Evolutionary conservation across 192 early-diverging fungal genomes (phyloP).

Genomic region (Gamsiella multidivaricata): DNA sequence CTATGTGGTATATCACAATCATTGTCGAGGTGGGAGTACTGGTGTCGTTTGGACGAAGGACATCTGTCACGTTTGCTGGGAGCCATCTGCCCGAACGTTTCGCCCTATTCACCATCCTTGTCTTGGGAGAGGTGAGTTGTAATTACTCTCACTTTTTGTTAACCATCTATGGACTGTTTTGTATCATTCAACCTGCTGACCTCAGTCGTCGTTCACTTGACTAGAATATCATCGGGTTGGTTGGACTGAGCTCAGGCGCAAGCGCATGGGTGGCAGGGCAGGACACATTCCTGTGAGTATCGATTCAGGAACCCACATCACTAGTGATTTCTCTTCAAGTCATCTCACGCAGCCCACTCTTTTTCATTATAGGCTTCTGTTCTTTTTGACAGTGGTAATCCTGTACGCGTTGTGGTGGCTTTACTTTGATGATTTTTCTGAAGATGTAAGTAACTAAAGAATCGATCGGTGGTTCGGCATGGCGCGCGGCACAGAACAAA

Average conservation of each 20-base stretch:
- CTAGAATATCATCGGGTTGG: conserved; percentile 40
- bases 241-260: conserved; percentile 30
- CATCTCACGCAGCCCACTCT: no score
- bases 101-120: conserved; percentile 59
- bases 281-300: conserved; percentile 21
- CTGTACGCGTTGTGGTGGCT: conserved; percentile 63
- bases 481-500: no score
- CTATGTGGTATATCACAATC: conserved; percentile 56
- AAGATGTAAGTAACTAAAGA: conserved; percentile 62
- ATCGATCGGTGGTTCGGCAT: no score
- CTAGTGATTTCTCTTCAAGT: no score
- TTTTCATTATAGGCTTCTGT: conserved; percentile 15
- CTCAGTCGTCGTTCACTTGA: neutral
- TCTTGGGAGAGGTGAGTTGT: conserved; percentile 51
- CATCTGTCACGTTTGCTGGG: conserved; percentile 59
- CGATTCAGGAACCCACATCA: no score
- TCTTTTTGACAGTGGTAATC: conserved; percentile 35
- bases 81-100: conserved; percentile 63
- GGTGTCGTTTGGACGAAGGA: conserved; percentile 51
- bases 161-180: no score
- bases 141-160: no score
- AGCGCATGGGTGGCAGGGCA: conserved; percentile 15
- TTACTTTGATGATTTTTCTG: conserved; percentile 64
- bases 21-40: conserved; percentile 54
- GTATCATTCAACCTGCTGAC: no score